Base-by-base conservation (phyloP, 495 filamentous ascomycete species). In the Penicillium pulvis region DNA sequence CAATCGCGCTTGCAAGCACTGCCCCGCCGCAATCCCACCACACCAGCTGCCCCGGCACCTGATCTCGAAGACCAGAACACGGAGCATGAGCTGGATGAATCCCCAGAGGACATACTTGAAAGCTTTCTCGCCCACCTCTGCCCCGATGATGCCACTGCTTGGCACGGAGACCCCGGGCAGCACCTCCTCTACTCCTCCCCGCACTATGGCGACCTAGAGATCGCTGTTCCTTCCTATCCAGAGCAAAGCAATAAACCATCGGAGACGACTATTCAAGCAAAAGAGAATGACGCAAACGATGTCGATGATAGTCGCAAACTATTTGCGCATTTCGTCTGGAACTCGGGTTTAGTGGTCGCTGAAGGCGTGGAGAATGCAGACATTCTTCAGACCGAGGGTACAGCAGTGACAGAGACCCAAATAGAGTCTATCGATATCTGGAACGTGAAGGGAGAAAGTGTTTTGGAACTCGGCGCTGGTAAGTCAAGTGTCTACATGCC, bases 271-370 rank as follows among this genome's bases (percentile, higher is more conserved):
- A 64, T 60, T 20, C 35, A 66, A 55, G 48, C 57, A n/a, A 55
- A 62, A 20, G 24, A 57, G 16, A 56, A 64, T 16, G 42, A 51
- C 35, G 54, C 51, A 31, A 71, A 67, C 51, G 30, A 79, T 20
- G 75, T 71, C 1, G 83, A 87, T 28, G 75, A 81, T 41, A 83
- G 82, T 16, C 71, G 87, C 53, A 76, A 71, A 42, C 80, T 94
- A 39, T 96, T 93, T 69, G 86, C 86, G 35, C 92, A 96, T 70
- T 89, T 90, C 69, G 73, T 96, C 6, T 96, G 93, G 93, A 95
- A 93, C 68, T 79, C 90, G n/a, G 85, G 81, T 0, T 73, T 93
- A 61, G 76, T 87, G 54, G 77, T 92, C 47, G 89, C 88, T 1
- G 89, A 90, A 67, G 75, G 86, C 12, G 75, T 94, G 10, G 86